Evolutionary conservation across 768 basidiomycete species (phyloP), one percentile per base, ranked within the genome.

Genomic region (Artomyces pyxidatus): DNA sequence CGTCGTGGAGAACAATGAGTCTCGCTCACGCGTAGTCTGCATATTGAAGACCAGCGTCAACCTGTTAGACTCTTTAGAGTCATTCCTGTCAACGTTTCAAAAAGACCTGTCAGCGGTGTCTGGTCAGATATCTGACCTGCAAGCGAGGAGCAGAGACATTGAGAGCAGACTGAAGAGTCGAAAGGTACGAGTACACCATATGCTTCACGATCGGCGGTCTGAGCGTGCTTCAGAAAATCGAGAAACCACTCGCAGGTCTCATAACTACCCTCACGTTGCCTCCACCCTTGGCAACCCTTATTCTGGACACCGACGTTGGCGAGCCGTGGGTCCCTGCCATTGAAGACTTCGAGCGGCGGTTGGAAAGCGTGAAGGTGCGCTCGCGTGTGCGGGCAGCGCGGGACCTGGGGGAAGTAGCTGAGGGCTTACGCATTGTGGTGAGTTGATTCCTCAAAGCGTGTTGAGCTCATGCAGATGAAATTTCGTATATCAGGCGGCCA

Each of bases 41-140:
- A n/a, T n/a, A n/a, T n/a, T n/a, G n/a, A n/a, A 99, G 95, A 85
- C 89, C 14, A 95, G 94, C 60, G 77, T 88, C 12, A 75, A 74
- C 50, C 76, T 98, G 17, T 73, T 99, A 46, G 84, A 91, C 60
- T 90, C 90, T 1, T 75, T 99, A 3, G 85, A 96, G 56, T 75
- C 81, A 1, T 98, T 98, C 65, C 75, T 99, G 10, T 92, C 91
- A 2, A 96, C 89, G 0, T 99, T 99, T 61, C 95, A 97, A 66
- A 85, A 76, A 58, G 95, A 99, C 65, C 74, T 99, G 19, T 88
- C 91, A 5, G 84, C 85, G 1, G 96, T 98, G 9, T 97, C 96
- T 2, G 89, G 92, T 3, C 94, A 99, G 63, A 95, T 99, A 63
- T 87, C 90, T 1, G 91, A 97, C 54, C 73, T 99, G 21, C 96